Evolutionary conservation across 2,329 filamentous ascomycete species (phyloP), one percentile per base, ranked within the genome.

Genomic region (Laburnicola sp.): DNA sequence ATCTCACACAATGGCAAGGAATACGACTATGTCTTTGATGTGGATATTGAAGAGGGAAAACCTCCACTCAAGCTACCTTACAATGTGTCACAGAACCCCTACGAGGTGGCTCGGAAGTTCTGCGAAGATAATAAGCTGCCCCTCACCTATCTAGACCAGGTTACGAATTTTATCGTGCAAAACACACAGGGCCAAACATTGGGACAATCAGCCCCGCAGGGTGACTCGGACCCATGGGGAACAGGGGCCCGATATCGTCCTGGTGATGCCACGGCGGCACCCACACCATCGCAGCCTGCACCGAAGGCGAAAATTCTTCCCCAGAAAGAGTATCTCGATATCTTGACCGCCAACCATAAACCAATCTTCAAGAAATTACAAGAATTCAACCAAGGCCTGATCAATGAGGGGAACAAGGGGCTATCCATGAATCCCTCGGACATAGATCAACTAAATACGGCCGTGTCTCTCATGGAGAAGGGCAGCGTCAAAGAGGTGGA

Each of bases 11-110:
- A 89, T 1, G 93, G 93, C 28, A 84, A 96, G 68, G 89, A 93
- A 54, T 99, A 96, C 70, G 94, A 99, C 69, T 97, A 88, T 65
- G 92, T 99, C 6, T 97, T 97, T 61, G 92, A 97, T 66, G 92
- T 97, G 25, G 92, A 96, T 63, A 95, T 97, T 56, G 90, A 96
- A 70, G 93, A 97, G 65, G 93, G 91, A 45, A 93, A 95, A 66
- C 92, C 93, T 9, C 85, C 93, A 0, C 78, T 97, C 39, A 97
- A 97, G 73, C 80, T 97, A n/a, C 91, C 93, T 0, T 97, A 89
- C 75, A 97, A 97, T 69, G 80, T 93, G 9, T 91, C 88, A 1
- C 88, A 97, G 68, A 97, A 97, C 61, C 90, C 91, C 0, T 97
- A 95, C 71, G 89, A 96, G 62, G 87, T 88, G 2, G 93, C 94